Evolutionary conservation across 257 asterid species (phyloP), one percentile per base, ranked within the genome.

Genomic region (Voacanga thouarsii): DNA sequence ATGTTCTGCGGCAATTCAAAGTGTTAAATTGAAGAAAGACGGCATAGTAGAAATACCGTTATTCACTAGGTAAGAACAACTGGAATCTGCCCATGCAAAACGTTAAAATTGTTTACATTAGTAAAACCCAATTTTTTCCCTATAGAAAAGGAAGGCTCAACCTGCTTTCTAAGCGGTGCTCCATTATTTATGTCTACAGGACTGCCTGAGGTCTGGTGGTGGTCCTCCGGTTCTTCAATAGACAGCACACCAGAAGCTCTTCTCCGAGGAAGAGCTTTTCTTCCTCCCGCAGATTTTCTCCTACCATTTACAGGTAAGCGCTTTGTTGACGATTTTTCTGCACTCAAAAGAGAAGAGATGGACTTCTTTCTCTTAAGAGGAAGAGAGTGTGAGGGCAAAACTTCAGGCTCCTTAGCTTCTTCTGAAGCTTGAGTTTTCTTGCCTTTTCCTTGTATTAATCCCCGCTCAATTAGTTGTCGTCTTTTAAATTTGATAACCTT

Each of bases 321-420:
- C 55, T 24, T 26, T 0, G 4, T 68, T 1, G 37, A 23, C 8
- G 10, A 41, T 28, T 26, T 41, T 50, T 44, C 64, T 33, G 37
- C 30, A 44, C 47, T 30, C 26, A 72, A 74, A 8, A 80, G n/a
- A 43, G 83, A 76, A 72, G 83, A 76, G 12, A 75, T 51, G 1
- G 78, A 70, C 59, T 69, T 82, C 76, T 79, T 82, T 55, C 78
- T 78, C 63, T 60, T 66, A 37, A 28, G 10, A 30, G 55, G 65
- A 6, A 7, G 11, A 47, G 78, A 69, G 12, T 7, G 33, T 1
- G 49, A 7, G 9, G 66, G 51, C 24, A 21, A 26, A 71, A 26
- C 19, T 71, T 67, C 50, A 45, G 69, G 51, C 39, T 19, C 71
- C 39, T 47, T 30, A 60, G 23, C 75, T 19, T 59, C 61, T 9